Base-by-base conservation (phyloP, 2,329 filamentous ascomycete genomes). In the Fusarium succisae region DNA sequence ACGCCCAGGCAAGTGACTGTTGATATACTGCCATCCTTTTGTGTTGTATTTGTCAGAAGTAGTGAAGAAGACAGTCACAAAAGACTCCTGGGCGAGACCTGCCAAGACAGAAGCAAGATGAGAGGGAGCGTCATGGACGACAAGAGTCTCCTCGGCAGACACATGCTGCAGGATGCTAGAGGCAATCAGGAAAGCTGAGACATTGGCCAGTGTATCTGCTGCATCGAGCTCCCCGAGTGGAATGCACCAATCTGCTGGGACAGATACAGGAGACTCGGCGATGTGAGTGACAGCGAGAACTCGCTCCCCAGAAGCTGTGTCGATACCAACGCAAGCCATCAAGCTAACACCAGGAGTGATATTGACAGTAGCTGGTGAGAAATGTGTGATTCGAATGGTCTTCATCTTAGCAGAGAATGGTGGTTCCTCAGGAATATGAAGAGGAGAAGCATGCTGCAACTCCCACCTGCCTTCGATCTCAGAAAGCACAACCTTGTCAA, bases 141-240 rank as follows among this genome's bases (percentile, higher is more conserved):
- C 13, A 20, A 53, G 0, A 37, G n/a, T 37, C 1, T 37, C 50
- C 8, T 24, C 48, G 3, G 30, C 0, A 0, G 30, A 0, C 11
- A 51, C 5, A 14, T 51, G n/a, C 1, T 14, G 26, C 1, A 51
- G 3, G 8, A 51, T 51, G 6, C 3, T 18, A 20, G 30, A 51
- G 0, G 48, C 48, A 26, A 26, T 37, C 1, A 51, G 1, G 6
- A 51, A 11, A 0, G n/a, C 48, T 4, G 48, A 51, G 17, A 51
- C 48, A 3, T 51, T 37, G 8, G 48, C 48, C 2, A 51, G n/a
- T 2, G 48, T 51, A 26, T 51, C 30, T 8, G 1, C 30, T 24
- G 30, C 30, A 20, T 51, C 22, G 0, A 51, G 48, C 12, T 51
- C 48, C 8, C 48, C 48, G 3, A 51, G 30, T 0, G 48, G 48